Conservation (phyloP, 306 rosid genomes). For the Myrica gale region DNA sequence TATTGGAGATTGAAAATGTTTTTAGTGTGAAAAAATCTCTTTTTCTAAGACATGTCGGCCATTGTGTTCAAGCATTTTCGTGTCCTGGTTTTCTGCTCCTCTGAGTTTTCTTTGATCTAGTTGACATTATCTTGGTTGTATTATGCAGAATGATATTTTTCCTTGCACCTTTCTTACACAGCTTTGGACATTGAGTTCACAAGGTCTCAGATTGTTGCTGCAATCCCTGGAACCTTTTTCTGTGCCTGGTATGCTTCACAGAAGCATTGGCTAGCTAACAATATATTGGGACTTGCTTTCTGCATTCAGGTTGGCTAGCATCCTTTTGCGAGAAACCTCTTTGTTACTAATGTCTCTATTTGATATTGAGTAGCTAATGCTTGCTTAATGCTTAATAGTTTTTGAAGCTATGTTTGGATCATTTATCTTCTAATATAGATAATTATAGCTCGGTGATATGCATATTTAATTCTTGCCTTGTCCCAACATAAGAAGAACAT, state of each 20-base stretch:
- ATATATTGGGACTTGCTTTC: conserved; percentile 88
- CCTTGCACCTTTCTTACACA: conserved; percentile 64
- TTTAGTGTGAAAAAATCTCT: not conserved
- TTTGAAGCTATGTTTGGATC: too few relatives aligned
- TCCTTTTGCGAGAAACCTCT: not conserved
- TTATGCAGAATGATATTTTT: conserved; percentile 63
- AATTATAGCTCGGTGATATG: too few relatives aligned
- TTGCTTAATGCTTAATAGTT: too few relatives aligned
- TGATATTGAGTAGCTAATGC: too few relatives aligned
- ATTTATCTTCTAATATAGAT: too few relatives aligned
- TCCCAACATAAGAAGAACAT: too few relatives aligned
- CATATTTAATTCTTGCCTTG: too few relatives aligned
- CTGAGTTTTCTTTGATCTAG: conserved; percentile 40
- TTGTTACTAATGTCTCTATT: not conserved
- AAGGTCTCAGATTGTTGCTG: conserved; percentile 83
- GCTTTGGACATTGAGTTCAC: conserved; percentile 98
- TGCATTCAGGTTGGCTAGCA: conserved; percentile 82
- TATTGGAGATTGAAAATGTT: not conserved
- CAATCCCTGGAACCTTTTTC: conserved; percentile 90
- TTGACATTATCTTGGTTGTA: conserved; percentile 47
- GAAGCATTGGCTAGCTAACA: conserved; percentile 99
- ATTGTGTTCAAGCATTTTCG: not conserved
- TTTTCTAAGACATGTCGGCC: conserved; percentile 5
- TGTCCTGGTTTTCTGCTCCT: conserved; percentile 10
- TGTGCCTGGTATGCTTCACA: conserved; percentile 92